Percentiles rank a stretch among this genome's conserved stretches.
Evolutionary conservation across 768 basidiomycete species (phyloP).

Genomic region (Peribolospora kevripleyi): DNA sequence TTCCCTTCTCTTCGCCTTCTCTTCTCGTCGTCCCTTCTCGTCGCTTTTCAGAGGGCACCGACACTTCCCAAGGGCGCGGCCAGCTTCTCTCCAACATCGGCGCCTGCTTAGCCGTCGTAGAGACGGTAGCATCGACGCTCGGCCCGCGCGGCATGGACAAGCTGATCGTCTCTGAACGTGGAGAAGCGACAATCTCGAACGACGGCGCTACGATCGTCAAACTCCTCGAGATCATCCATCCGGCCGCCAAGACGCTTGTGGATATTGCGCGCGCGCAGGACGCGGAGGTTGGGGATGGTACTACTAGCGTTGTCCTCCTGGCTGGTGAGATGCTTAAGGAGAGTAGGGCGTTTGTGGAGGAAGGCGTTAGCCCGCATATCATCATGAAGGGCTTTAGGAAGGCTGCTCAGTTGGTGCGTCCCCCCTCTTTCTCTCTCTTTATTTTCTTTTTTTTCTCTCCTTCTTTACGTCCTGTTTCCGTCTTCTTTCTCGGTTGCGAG

Average conservation of each 20-base stretch:
- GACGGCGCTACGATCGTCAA: constrained; percentile 98
- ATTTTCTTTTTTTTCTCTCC: neutral
- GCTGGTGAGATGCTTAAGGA: constrained; percentile 90
- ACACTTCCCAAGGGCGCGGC: constrained; percentile 77
- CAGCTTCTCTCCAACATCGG: constrained; percentile 88
- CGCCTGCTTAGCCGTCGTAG: constrained; percentile 77
- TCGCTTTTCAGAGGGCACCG: constrained; percentile 47
- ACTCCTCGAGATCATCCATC: constrained; percentile 90
- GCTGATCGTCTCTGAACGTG: constrained; percentile 74
- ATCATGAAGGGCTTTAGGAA: constrained; percentile 90
- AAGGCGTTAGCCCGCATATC: constrained; percentile 87
- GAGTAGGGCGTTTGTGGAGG: constrained; percentile 71
- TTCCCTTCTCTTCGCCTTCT: no score
- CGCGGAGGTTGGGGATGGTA: constrained; percentile 94
- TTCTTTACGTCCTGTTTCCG: neutral
- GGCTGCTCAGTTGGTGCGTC: constrained; percentile 56
- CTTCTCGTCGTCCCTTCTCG: no score
- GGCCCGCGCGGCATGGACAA: constrained; percentile 99
- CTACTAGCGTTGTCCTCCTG: constrained; percentile 81
- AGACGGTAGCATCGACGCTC: constrained; percentile 80
- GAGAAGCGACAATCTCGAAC: constrained; percentile 95
- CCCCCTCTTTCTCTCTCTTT: neutral
- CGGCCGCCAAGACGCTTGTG: constrained; percentile 88
- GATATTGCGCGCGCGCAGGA: constrained; percentile 97
- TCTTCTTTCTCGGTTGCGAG: neutral